Conservation (phyloP, 306 rosid species). For the Pterocarpus macrocarpus region DNA sequence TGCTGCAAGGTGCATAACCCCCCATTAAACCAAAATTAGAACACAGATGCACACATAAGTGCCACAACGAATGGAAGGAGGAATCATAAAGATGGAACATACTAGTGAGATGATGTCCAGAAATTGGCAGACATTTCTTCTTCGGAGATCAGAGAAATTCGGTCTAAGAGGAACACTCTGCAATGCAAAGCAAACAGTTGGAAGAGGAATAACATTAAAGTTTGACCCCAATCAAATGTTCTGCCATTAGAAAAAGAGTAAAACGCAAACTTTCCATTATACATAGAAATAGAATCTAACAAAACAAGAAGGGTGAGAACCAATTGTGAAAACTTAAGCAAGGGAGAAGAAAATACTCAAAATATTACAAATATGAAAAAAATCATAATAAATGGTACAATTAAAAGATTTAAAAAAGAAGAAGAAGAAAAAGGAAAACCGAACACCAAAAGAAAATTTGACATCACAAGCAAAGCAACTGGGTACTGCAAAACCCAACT, state of each 20-base stretch:
- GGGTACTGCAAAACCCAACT: neutral
- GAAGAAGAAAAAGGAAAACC: neutral
- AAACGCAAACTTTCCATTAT: neutral
- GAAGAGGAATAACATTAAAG: conserved; percentile 26
- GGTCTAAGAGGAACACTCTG: conserved; percentile 28
- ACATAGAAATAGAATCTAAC: conserved; percentile 1
- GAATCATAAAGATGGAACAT: conserved; percentile 31
- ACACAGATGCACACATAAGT: conserved; percentile 17
- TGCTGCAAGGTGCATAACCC: conserved; percentile 57
- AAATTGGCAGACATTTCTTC: conserved; percentile 84
- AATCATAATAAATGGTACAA: neutral
- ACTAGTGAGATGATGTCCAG: conserved; percentile 96
- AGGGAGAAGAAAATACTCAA: conserved; percentile 19
- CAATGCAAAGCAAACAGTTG: conserved; percentile 35
- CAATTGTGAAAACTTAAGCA: neutral
- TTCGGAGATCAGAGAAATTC: conserved; percentile 34
- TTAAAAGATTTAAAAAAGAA: neutral
- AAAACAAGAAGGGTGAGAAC: neutral
- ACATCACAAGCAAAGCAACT: neutral
- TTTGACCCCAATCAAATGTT: conserved; percentile 11
- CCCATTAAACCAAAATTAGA: conserved; percentile 37
- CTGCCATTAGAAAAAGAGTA: neutral
- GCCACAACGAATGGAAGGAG: neutral
- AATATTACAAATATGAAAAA: neutral
- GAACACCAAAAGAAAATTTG: neutral